Conservation (phyloP, 129 eudicot genomes). For the Flaveria bidentis region DNA sequence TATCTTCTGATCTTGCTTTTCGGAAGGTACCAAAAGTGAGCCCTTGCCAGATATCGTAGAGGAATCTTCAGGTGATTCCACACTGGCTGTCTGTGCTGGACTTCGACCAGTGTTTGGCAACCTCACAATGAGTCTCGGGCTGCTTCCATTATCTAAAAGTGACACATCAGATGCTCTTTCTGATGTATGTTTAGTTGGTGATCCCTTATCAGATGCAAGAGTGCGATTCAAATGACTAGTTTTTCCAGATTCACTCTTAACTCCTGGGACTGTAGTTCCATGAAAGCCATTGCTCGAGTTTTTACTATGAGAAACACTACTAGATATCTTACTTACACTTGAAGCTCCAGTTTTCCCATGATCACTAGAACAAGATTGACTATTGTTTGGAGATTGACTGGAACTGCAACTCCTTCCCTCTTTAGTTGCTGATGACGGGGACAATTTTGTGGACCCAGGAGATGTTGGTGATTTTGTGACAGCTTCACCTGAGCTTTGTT, state of each 20-base stretch:
- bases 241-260: slow-evolving; percentile 54
- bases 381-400: slow-evolving; percentile 64
- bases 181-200: slow-evolving; percentile 31
- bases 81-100: slow-evolving; percentile 50
- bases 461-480: slow-evolving; percentile 52
- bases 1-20: slow-evolving; percentile 46
- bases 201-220: slow-evolving; percentile 46
- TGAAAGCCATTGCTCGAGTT: slow-evolving; percentile 51
- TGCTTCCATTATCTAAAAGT: slow-evolving; percentile 43
- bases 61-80: slow-evolving; percentile 53
- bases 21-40: slow-evolving; percentile 39
- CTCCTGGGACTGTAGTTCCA: slow-evolving; percentile 40
- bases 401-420: slow-evolving; percentile 77
- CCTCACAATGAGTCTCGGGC: slow-evolving; percentile 67
- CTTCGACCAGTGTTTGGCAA: slow-evolving; percentile 56
- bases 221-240: slow-evolving; percentile 31
- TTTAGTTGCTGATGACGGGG: slow-evolving; percentile 46
- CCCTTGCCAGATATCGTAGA: slow-evolving; percentile 39
- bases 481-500: slow-evolving; percentile 48
- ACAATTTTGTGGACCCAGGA: slow-evolving; percentile 44
- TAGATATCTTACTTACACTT: slow-evolving; percentile 43
- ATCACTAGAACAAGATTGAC: slow-evolving; percentile 61
- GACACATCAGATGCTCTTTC: slow-evolving; percentile 38
- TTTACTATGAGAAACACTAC: slow-evolving; percentile 46
- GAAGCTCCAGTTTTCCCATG: slow-evolving; percentile 43